A percentile compares a stretch with the other conserved stretches of the same genome.
Conservation (phyloP, 2,329 filamentous ascomycete genomes). For the Dothideomycetes sp. region DNA sequence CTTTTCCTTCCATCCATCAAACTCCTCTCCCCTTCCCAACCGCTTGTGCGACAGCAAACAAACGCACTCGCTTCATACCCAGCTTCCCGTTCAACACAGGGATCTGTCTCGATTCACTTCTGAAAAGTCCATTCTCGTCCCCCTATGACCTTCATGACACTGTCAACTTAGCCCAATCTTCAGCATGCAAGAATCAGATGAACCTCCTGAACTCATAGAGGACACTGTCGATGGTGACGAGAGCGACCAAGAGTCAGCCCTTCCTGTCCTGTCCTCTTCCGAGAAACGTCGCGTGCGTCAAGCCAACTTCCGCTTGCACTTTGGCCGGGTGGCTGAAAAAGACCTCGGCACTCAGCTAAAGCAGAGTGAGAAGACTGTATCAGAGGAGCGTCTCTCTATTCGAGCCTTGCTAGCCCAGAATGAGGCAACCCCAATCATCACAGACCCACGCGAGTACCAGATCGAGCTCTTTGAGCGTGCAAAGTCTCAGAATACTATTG, state of each 20-base stretch:
- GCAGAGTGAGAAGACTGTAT: constrained; percentile 21
- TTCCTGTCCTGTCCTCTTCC: not conserved
- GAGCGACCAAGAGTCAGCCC: not conserved
- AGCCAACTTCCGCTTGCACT: constrained; percentile 31
- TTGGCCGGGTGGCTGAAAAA: constrained; percentile 31
- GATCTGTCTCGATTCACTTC: too few species aligned
- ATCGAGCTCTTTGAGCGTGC: constrained; percentile 82
- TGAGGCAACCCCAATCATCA: constrained; percentile 50
- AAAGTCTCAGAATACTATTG: constrained; percentile 76
- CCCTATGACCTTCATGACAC: too few species aligned
- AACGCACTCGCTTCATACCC: too few species aligned
- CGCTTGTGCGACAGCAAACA: too few species aligned
- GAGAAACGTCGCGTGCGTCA: constrained; percentile 32
- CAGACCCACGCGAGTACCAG: constrained; percentile 80
- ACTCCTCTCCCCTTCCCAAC: too few species aligned
- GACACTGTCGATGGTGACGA: constrained; percentile 5
- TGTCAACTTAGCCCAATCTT: too few species aligned
- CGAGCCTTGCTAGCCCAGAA: constrained; percentile 43
- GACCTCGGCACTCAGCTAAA: constrained; percentile 29
- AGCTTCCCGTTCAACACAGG: too few species aligned
- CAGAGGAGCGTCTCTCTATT: constrained; percentile 41
- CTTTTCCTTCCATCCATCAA: too few species aligned
- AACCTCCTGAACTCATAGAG: not conserved
- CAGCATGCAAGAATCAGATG: too few species aligned
- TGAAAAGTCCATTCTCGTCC: too few species aligned